Conservation (phyloP, 257 asterid species). For the Fraxinus excelsior region DNA sequence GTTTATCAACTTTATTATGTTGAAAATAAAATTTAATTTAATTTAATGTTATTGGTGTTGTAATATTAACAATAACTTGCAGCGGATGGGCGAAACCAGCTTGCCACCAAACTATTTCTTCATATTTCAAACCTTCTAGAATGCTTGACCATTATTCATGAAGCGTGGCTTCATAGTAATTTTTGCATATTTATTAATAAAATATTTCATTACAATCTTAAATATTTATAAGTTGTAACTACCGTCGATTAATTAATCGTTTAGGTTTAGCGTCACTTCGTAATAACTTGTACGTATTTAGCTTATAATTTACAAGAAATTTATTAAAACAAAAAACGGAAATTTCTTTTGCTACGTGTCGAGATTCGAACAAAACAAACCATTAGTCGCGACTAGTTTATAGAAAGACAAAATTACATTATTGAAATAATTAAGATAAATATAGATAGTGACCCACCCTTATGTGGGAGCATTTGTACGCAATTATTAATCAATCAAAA, state of each 20-base stretch:
- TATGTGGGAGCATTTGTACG: background rate
- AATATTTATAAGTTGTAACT: background rate
- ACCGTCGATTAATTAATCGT: background rate
- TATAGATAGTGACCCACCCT: too few species aligned
- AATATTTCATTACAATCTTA: too few species aligned
- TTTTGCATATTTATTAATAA: too few species aligned
- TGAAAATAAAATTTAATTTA: too few species aligned
- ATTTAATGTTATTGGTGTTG: background rate
- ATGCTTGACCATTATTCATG: background rate
- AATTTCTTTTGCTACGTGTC: background rate
- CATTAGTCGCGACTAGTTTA: background rate
- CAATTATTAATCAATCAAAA: background rate
- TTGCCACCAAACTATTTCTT: conserved; percentile 9
- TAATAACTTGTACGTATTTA: background rate
- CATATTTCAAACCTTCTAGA: conserved; percentile 14
- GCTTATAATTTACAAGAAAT: background rate
- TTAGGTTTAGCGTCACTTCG: background rate
- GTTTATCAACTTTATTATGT: too few species aligned
- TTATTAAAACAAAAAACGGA: too few species aligned
- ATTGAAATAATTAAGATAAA: too few species aligned
- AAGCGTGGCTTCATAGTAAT: too few species aligned
- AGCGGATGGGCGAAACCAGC: conserved; percentile 18
- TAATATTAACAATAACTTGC: background rate
- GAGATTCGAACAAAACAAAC: background rate
- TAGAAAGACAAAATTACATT: too few species aligned